phyloP scores from a whole-genome alignment of 208 protist genomes.

The Wallacemonas sp. region DNA sequence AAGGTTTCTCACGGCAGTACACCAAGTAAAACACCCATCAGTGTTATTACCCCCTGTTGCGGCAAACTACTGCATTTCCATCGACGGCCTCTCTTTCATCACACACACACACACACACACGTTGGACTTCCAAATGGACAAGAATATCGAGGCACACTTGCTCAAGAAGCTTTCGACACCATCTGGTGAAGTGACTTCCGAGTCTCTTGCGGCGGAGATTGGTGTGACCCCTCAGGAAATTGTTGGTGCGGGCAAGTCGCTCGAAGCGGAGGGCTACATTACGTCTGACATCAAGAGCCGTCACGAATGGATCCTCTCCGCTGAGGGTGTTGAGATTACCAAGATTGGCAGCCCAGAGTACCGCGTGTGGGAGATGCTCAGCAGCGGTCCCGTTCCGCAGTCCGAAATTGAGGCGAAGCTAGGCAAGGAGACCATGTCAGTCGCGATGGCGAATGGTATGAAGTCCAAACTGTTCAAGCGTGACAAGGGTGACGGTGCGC shows the following conservation, averaged over 20 bases:
- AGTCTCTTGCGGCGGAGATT: conserved; percentile 51
- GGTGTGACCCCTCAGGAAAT: conserved; percentile 84
- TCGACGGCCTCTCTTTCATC: no score
- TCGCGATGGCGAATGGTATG: conserved; percentile 93
- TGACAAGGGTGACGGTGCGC: conserved; percentile 71
- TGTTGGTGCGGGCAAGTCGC: conserved; percentile 90
- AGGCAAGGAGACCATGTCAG: conserved; percentile 58
- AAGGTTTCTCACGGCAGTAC: no score
- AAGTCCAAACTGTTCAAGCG: conserved; percentile 92
- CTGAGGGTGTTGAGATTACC: conserved; percentile 79
- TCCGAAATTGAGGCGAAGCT: conserved; percentile 41
- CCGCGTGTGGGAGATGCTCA: conserved; percentile 61
- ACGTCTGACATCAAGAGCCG: conserved; percentile 50
- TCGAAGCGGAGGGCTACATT: conserved; percentile 85
- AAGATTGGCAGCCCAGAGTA: conserved; percentile 91
- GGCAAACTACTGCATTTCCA: no score
- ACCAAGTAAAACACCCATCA: no score
- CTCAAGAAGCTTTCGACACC: conserved; percentile 36
- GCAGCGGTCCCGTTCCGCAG: conserved; percentile 25
- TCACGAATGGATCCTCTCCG: conserved; percentile 70
- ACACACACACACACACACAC: no score
- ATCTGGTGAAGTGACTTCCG: conserved; percentile 45
- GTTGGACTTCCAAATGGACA: conserved; percentile 5
- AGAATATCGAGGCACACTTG: conserved; percentile 38
- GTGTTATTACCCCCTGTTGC: no score